Percentiles rank a stretch among this genome's conserved stretches.
Conservation (phyloP, 345 rosid species). For the Cardamine resedifolia region DNA sequence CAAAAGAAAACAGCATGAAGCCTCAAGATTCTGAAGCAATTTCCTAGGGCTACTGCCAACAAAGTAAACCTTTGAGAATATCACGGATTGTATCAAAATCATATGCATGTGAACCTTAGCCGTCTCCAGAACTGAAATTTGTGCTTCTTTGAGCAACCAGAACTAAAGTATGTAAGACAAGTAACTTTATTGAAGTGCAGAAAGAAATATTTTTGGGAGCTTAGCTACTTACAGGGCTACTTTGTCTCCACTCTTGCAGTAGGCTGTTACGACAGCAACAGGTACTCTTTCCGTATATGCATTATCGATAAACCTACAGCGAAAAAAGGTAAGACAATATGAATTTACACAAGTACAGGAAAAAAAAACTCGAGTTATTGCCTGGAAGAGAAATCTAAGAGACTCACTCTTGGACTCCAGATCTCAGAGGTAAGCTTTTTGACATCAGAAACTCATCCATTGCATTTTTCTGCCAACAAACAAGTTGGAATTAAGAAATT, state of each 20-base stretch:
- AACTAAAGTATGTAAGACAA: neutral
- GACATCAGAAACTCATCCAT: constrained; percentile 65
- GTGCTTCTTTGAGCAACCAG: neutral
- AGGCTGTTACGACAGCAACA: constrained; percentile 59
- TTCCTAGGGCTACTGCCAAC: neutral
- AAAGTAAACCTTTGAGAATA: neutral
- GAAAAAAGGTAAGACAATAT: neutral
- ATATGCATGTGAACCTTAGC: neutral
- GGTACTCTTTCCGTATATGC: constrained; percentile 65
- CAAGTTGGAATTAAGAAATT: constrained; percentile 26
- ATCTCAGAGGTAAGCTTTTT: constrained; percentile 66
- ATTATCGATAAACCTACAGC: constrained; percentile 74
- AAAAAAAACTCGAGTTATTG: neutral
- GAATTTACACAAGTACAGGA: neutral
- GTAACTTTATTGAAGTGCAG: neutral
- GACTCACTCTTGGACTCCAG: constrained; percentile 85
- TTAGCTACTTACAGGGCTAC: constrained; percentile 57
- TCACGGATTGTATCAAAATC: neutral
- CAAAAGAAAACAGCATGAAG: neutral
- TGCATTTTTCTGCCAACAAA: constrained; percentile 72
- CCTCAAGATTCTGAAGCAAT: neutral
- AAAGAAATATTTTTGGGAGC: neutral
- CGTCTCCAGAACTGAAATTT: neutral
- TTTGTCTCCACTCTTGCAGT: constrained; percentile 72
- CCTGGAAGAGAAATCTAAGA: constrained; percentile 1